phyloP scores from a whole-genome alignment of 1,139 yeast genomes.

The Saccharomyces hybrid region DNA sequence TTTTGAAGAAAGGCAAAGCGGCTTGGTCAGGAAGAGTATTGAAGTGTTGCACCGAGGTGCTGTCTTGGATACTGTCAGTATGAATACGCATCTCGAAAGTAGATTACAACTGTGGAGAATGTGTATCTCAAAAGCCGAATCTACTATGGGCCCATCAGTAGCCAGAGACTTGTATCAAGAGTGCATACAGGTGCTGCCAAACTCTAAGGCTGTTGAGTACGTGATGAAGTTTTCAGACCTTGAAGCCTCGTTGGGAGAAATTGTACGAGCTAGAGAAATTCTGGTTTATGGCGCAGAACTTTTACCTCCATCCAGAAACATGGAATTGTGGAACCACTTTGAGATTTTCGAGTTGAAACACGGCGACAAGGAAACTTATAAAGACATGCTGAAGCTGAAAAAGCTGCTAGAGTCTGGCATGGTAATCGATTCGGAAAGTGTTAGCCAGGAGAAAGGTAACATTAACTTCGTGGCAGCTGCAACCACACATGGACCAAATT shows the following conservation, averaged over 20 bases:
- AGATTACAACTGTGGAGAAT: constrained; percentile 21
- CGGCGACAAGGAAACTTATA: constrained; percentile 67
- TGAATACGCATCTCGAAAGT: constrained; percentile 8
- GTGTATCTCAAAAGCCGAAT: constrained; percentile 14
- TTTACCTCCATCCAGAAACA: constrained; percentile 35
- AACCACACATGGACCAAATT: constrained; percentile 8
- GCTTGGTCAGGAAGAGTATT: constrained; percentile 39
- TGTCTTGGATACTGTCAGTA: not conserved
- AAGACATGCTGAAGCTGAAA: constrained; percentile 66
- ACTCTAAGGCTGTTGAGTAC: constrained; percentile 15
- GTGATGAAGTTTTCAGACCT: constrained; percentile 26
- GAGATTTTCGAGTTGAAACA: constrained; percentile 59
- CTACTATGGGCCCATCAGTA: constrained; percentile 12
- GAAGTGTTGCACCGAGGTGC: constrained; percentile 39
- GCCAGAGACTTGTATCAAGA: constrained; percentile 23
- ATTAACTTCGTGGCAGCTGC: constrained; percentile 44
- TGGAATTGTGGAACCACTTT: constrained; percentile 56
- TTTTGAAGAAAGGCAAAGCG: constrained; percentile 46
- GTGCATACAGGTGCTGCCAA: constrained; percentile 23
- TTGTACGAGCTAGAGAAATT: constrained; percentile 52
- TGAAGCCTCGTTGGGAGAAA: constrained; percentile 21
- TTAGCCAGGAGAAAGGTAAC: constrained; percentile 31
- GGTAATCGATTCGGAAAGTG: constrained; percentile 32
- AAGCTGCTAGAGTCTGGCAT: constrained; percentile 42
- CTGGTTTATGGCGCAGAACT: constrained; percentile 43